Evolutionary conservation across 2,329 filamentous ascomycete genomes (phyloP).

Genomic region (Huntiella moniliformis): DNA sequence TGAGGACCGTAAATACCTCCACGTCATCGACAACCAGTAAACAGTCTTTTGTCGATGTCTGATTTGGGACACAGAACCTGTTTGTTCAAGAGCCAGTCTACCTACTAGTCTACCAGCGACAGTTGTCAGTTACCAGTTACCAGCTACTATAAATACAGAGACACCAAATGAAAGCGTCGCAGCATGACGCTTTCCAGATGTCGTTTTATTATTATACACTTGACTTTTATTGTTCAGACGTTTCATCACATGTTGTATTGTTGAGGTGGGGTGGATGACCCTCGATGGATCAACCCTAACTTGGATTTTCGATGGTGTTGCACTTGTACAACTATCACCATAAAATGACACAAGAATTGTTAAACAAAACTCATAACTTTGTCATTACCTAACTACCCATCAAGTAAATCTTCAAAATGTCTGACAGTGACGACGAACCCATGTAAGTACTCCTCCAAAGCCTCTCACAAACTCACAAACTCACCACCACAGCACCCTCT

Average conservation of each 20-base stretch:
- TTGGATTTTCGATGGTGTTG: not conserved
- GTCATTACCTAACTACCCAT: not conserved
- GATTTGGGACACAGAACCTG: conserved; percentile 1
- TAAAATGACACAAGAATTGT: not conserved
- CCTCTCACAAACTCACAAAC: not conserved
- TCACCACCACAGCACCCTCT: conserved; percentile 33
- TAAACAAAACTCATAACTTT: not conserved
- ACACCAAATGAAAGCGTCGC: no score
- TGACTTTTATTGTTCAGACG: no score
- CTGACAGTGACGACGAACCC: conserved; percentile 25
- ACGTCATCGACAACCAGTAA: conserved; percentile 78
- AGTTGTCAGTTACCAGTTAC: no score
- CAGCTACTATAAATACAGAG: no score
- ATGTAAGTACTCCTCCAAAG: conserved; percentile 21
- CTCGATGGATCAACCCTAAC: not conserved
- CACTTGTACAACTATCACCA: not conserved
- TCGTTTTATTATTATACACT: no score
- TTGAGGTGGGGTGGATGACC: no score
- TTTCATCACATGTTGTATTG: no score
- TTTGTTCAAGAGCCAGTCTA: not conserved
- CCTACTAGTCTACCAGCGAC: no score
- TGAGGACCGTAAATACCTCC: conserved; percentile 92
- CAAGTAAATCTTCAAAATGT: conserved; percentile 1
- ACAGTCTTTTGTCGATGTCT: conserved; percentile 13
- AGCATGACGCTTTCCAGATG: no score